A percentile compares a stretch with the other conserved stretches of the same genome.
phyloP scores from a whole-genome alignment of 208 protist species.

The Porcisia deanei region DNA sequence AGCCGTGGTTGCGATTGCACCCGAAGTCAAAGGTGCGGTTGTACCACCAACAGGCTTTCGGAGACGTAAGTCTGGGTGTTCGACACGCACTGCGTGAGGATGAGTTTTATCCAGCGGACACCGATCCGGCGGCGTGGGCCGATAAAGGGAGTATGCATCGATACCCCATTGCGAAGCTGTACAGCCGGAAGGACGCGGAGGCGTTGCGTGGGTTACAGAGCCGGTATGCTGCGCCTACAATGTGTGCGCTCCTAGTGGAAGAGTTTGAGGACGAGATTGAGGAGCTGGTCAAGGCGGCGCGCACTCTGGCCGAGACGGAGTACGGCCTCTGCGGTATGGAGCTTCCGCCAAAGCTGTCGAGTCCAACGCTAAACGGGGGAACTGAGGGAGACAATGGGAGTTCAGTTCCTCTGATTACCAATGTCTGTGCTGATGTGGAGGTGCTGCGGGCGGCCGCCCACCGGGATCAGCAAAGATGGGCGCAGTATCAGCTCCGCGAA shows the following conservation, averaged over 20 bases:
- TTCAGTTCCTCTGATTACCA: constrained; percentile 21
- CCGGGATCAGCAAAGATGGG: constrained; percentile 43
- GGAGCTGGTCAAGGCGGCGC: constrained; percentile 49
- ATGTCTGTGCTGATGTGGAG: constrained; percentile 36
- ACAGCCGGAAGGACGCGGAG: constrained; percentile 52
- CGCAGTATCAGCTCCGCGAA: constrained; percentile 40
- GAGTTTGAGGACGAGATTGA: constrained; percentile 70
- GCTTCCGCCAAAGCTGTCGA: not conserved
- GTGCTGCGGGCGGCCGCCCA: constrained; percentile 32
- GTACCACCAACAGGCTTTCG: constrained; percentile 43
- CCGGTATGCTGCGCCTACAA: constrained; percentile 25
- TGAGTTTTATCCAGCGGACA: constrained; percentile 27
- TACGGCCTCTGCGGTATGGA: constrained; percentile 59
- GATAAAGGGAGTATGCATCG: constrained; percentile 8
- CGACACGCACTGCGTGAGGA: constrained; percentile 35
- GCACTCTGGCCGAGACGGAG: constrained; percentile 46
- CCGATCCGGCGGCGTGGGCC: constrained; percentile 13
- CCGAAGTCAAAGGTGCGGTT: constrained; percentile 56
- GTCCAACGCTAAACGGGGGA: not conserved
- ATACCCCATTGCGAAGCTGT: constrained; percentile 38
- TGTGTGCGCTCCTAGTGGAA: constrained; percentile 63
- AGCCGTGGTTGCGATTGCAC: constrained; percentile 63
- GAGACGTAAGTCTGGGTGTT: constrained; percentile 13
- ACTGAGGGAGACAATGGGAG: constrained; percentile 22
- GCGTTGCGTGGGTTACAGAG: constrained; percentile 26